Evolutionary conservation across 2,329 filamentous ascomycete genomes (phyloP).

Genomic region (Hortaea werneckii): DNA sequence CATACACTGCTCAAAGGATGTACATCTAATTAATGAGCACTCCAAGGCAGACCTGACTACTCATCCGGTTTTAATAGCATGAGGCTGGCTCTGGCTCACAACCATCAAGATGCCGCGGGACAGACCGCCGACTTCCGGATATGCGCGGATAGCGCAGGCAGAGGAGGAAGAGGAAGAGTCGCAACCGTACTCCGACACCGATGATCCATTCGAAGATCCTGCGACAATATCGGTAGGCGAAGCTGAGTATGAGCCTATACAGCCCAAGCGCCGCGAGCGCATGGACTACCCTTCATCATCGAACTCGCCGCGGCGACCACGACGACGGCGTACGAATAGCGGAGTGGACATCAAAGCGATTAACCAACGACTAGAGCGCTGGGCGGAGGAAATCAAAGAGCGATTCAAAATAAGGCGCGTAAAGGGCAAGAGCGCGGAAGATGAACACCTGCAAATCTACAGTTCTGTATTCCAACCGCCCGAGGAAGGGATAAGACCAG

Average conservation of each 20-base stretch:
- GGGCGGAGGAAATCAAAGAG: slow-evolving; percentile 95
- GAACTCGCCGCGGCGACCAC: slow-evolving; percentile 25
- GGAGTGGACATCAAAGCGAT: slow-evolving; percentile 97
- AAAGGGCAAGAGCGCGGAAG: slow-evolving; percentile 63
- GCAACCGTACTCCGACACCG: slow-evolving; percentile 29
- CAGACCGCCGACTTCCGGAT: slow-evolving; percentile 38
- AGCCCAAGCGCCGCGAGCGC: slow-evolving; percentile 32
- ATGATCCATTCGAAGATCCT: slow-evolving; percentile 22
- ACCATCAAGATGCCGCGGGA: not conserved
- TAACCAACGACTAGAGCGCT: slow-evolving; percentile 86
- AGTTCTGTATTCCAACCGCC: slow-evolving; percentile 94
- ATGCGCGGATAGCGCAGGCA: slow-evolving; percentile 43
- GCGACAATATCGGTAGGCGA: slow-evolving; percentile 25
- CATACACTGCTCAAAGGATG: too few relatives aligned
- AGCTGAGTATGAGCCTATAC: slow-evolving; percentile 37
- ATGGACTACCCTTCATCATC: slow-evolving; percentile 30
- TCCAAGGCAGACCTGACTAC: too few relatives aligned
- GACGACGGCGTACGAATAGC: slow-evolving; percentile 61
- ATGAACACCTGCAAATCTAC: slow-evolving; percentile 87
- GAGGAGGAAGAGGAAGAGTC: slow-evolving; percentile 36
- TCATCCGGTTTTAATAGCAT: too few relatives aligned
- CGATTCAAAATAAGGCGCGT: slow-evolving; percentile 84
- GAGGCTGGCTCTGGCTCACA: too few relatives aligned
- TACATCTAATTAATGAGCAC: too few relatives aligned
- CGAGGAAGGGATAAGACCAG: slow-evolving; percentile 65